Conservation (phyloP, 108 stramenopile species). For the Fistulifera pelliculosa region DNA sequence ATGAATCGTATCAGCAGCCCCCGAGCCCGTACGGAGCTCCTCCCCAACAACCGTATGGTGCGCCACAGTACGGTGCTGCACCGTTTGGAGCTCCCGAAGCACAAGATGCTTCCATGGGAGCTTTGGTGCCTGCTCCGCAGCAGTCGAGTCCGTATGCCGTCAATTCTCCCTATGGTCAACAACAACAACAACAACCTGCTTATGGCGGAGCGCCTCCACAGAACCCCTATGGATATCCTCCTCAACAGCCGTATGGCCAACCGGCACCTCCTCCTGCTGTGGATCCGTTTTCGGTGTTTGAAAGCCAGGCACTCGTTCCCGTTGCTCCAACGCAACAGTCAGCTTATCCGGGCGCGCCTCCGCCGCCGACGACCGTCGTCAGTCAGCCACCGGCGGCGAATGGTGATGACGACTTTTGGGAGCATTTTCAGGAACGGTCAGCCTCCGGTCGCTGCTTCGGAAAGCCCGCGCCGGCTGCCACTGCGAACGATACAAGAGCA, state of each 20-base stretch:
- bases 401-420: slow-evolving; percentile 49
- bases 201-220: slow-evolving; percentile 13
- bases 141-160: slow-evolving; percentile 43
- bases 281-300: slow-evolving; percentile 56
- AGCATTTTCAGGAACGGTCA: slow-evolving; percentile 26
- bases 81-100: slow-evolving; percentile 2
- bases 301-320: slow-evolving; percentile 12
- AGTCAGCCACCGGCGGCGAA: slow-evolving; percentile 12
- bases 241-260: slow-evolving; percentile 8
- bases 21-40: background rate
- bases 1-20: slow-evolving; percentile 9
- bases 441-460: slow-evolving; percentile 9
- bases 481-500: slow-evolving; percentile 30
- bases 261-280: slow-evolving; percentile 20
- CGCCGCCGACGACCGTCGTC: slow-evolving; percentile 16
- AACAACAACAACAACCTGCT: slow-evolving; percentile 5
- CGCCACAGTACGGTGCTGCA: slow-evolving; percentile 5
- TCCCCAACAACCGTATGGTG: slow-evolving; percentile 3
- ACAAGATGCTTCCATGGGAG: slow-evolving; percentile 22
- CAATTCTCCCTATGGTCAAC: slow-evolving; percentile 2
- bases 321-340: background rate
- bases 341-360: background rate
- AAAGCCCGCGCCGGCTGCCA: slow-evolving; percentile 20
- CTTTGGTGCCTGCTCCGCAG: slow-evolving; percentile 46
- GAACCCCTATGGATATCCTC: background rate